Conservation (phyloP, 2,329 filamentous ascomycete species). For the Aspergillus nomiae region DNA sequence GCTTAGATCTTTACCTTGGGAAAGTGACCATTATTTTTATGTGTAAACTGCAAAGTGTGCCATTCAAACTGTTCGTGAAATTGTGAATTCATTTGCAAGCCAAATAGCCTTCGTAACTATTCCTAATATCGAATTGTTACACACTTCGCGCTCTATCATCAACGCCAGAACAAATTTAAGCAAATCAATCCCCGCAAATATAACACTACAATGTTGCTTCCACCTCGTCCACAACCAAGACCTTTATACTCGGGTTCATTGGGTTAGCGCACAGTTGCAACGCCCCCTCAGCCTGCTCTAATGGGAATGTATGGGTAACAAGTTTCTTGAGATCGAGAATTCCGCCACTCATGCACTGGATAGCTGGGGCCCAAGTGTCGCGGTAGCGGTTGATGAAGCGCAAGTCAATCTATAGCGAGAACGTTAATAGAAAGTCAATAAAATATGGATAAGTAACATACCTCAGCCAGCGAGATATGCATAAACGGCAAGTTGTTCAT, state of each 20-base stretch:
- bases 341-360: slow-evolving; percentile 60
- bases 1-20: no score
- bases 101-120: neutral
- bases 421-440: neutral
- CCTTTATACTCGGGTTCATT: slow-evolving; percentile 60
- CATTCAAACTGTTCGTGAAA: neutral
- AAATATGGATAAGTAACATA: slow-evolving; percentile 10
- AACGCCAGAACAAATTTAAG: neutral
- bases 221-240: slow-evolving; percentile 59
- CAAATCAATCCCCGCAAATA: neutral
- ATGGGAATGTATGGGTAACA: slow-evolving; percentile 63
- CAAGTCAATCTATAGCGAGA: slow-evolving; percentile 58
- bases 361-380: slow-evolving; percentile 69
- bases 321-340: slow-evolving; percentile 64
- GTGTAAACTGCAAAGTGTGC: neutral
- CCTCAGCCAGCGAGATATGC: slow-evolving; percentile 63
- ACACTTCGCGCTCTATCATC: neutral
- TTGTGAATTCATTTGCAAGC: neutral
- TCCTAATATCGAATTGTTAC: neutral
- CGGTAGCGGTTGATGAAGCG: slow-evolving; percentile 72
- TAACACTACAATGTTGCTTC: slow-evolving; percentile 20
- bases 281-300: slow-evolving; percentile 64
- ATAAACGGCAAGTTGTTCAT: slow-evolving; percentile 70
- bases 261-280: slow-evolving; percentile 56
- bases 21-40: neutral